These are phyloP conservation scores for Persicaria maculosa DNA, from an alignment of 148 eudicot species.

Conservation along the genomic window DNA sequence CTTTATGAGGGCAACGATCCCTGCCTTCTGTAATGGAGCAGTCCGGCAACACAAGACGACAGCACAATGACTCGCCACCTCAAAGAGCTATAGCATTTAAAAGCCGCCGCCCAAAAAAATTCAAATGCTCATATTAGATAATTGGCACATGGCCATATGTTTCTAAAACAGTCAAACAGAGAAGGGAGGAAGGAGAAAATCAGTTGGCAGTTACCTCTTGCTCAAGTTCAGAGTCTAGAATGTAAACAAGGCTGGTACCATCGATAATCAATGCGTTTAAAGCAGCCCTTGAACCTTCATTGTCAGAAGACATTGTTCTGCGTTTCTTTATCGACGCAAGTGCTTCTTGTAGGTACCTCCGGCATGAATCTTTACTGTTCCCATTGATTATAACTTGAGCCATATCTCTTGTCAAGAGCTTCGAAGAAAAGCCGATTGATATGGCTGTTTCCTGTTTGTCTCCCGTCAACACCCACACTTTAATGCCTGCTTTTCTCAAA, in stretches of 20 bases:
- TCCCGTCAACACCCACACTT: slow-evolving; percentile 98
- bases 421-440: slow-evolving; percentile 94
- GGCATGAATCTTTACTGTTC: slow-evolving; percentile 64
- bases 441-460: slow-evolving; percentile 99
- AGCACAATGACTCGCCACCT: slow-evolving; percentile 69
- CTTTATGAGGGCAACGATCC: slow-evolving; percentile 91
- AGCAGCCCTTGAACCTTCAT: slow-evolving; percentile 12
- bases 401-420: slow-evolving; percentile 72
- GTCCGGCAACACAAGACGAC: slow-evolving; percentile 97
- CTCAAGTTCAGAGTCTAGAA: slow-evolving; percentile 91
- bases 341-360: slow-evolving; percentile 64
- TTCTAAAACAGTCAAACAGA: not conserved
- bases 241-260: slow-evolving; percentile 92
- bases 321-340: slow-evolving; percentile 31
- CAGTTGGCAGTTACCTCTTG: slow-evolving; percentile 48
- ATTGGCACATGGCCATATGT: not conserved
- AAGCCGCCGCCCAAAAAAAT: not conserved
- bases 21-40: slow-evolving; percentile 98
- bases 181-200: not conserved
- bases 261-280: slow-evolving; percentile 75
- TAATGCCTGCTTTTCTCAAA: slow-evolving; percentile 76
- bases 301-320: not conserved
- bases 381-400: slow-evolving; percentile 73
- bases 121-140: not conserved
- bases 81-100: slow-evolving; percentile 57